Evolutionary conservation across 2,329 filamentous ascomycete species (phyloP).

Genomic region (Xylariaceae sp.): DNA sequence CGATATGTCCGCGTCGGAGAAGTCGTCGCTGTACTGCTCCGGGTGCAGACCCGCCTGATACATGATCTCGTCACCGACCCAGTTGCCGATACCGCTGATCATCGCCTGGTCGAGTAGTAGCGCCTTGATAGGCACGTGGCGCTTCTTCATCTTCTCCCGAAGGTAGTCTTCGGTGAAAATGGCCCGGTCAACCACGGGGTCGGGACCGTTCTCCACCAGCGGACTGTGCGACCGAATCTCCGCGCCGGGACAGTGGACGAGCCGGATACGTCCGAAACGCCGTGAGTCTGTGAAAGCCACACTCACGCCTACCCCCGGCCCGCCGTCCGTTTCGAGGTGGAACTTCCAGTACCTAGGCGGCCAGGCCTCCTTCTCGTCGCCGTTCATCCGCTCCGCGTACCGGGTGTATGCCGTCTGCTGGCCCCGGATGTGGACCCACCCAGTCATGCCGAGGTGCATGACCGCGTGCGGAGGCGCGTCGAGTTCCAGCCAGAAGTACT

Average conservation of each 20-base stretch:
- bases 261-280: constrained; percentile 69
- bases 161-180: constrained; percentile 73
- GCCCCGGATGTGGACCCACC: constrained; percentile 84
- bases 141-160: constrained; percentile 60
- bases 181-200: constrained; percentile 79
- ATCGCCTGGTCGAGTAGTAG: constrained; percentile 81
- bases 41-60: constrained; percentile 87
- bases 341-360: constrained; percentile 92
- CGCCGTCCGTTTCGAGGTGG: constrained; percentile 58
- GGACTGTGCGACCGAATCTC: constrained; percentile 73
- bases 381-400: constrained; percentile 69
- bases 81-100: constrained; percentile 92
- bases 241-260: constrained; percentile 73
- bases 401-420: constrained; percentile 72
- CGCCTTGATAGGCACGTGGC: constrained; percentile 83
- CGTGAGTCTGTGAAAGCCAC: constrained; percentile 80
- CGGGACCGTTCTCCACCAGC: constrained; percentile 85
- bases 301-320: constrained; percentile 8
- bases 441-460: constrained; percentile 78
- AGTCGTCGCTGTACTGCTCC: constrained; percentile 84
- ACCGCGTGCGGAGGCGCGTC: constrained; percentile 78
- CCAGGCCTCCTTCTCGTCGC: constrained; percentile 62
- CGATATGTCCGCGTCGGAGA: constrained; percentile 64
- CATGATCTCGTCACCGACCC: constrained; percentile 92
- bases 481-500: constrained; percentile 86